Evolutionary conservation across 768 basidiomycete genomes (phyloP), one percentile per base, ranked within the genome.

Genomic region (Coprinopsis strossmayeri): DNA sequence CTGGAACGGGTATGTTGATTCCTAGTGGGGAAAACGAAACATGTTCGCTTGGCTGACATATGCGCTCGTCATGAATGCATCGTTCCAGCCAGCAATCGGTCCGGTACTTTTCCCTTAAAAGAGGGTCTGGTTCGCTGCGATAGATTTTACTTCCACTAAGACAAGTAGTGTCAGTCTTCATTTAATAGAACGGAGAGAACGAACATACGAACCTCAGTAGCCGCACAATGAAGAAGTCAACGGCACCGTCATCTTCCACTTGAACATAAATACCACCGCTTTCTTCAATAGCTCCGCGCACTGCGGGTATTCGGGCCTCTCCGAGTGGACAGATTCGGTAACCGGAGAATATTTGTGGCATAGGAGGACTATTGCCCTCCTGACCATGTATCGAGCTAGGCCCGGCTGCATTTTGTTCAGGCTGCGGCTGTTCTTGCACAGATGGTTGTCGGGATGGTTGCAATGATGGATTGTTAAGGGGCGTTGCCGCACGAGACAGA

Each of bases 11-110:
- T 3, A 70, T 68, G 3, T 65, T 45, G 2, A 84, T 71, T 2
- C 56, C 65, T 13, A 96, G 69, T 1, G 92, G 92, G 2, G 64
- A 64, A 57, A 89, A 91, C 0, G 81, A 77, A 11, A 88, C 60
- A 53, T 91, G 82, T 35, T 86, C 85, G 1, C 81, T 77, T 0
- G 78, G 69, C 15, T 67, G 61, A 58, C 86, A 84, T 44, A 95
- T 66, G n/a, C 77, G 73, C 38, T 88, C 84, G 49, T 84, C 81
- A 46, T 78, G 84, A 12, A 91, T 75, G 57, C 89, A 95, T 37
- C 78, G 78, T 62, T 97, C 93, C 1, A 97, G 71, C 93, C 93
- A 97, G 60, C 90, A 94, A 63, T 96, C 93, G 0, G 93, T 95
- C 37, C 92, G 78, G 57, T 82, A 90, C 55, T 80, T 83, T 2